phyloP scores from a whole-genome alignment of 2,329 filamentous ascomycete genomes.

The Arthroderma uncinatum region DNA sequence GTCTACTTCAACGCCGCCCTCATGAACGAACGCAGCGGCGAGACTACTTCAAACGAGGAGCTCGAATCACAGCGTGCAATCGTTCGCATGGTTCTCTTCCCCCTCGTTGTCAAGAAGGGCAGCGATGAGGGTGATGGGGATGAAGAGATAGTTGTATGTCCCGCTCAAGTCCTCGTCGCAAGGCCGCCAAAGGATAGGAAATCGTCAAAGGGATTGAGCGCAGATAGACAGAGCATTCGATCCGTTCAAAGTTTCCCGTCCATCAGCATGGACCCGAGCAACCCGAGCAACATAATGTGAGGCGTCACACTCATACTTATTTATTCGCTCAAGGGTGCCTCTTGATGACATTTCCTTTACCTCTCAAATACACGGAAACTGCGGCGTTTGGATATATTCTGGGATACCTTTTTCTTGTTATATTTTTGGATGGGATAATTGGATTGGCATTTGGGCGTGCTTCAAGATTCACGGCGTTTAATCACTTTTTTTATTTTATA shows the following conservation, averaged over 20 bases:
- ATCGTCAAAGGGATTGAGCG: constrained; percentile 29
- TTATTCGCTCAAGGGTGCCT: neutral
- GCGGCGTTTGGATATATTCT: neutral
- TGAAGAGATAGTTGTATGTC: constrained; percentile 89
- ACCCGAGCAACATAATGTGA: constrained; percentile 35
- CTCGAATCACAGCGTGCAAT: constrained; percentile 65
- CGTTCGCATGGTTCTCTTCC: constrained; percentile 88
- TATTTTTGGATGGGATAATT: neutral
- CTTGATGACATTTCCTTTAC: neutral
- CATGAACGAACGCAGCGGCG: constrained; percentile 84
- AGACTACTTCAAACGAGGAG: constrained; percentile 61
- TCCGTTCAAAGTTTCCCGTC: constrained; percentile 36
- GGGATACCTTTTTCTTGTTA: neutral
- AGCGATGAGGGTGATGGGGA: constrained; percentile 73
- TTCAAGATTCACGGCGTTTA: neutral
- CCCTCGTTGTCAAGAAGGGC: constrained; percentile 90
- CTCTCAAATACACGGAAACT: neutral
- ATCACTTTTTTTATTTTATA: neutral
- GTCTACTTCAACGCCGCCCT: constrained; percentile 84
- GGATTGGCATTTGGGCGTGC: neutral
- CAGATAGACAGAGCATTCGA: constrained; percentile 34
- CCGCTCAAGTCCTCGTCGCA: constrained; percentile 82
- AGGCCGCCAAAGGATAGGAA: constrained; percentile 36
- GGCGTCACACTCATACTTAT: constrained; percentile 28
- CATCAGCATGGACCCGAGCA: constrained; percentile 33